These are phyloP conservation scores for Meyerozyma athensensis DNA, from an alignment of 1,139 yeast species.

Conservation along the genomic window DNA sequence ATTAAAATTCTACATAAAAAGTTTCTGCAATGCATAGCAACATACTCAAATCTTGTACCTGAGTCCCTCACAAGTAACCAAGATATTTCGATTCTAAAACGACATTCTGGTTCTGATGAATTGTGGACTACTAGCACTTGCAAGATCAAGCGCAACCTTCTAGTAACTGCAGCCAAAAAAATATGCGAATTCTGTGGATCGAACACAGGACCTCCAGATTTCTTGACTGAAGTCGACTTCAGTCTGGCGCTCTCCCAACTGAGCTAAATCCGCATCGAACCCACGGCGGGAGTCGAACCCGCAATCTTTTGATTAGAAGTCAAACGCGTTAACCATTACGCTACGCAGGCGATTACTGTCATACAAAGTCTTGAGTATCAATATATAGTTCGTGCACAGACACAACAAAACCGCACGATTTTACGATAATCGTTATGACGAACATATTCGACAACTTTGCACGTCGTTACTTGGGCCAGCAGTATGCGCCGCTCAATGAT, in stretches of 20 bases:
- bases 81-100: no score
- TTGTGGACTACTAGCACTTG: no score
- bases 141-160: no score
- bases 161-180: conserved; percentile 8
- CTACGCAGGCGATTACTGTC: conserved; percentile 5
- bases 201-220: conserved; percentile 19
- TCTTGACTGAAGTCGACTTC: conserved; percentile 9
- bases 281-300: conserved; percentile 23
- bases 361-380: background rate
- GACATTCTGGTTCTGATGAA: no score
- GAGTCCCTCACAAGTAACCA: no score
- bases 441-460: background rate
- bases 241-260: conserved; percentile 20
- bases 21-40: no score
- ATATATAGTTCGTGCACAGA: background rate
- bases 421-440: background rate
- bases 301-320: conserved; percentile 22
- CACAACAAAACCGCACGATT: background rate
- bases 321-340: conserved; percentile 22
- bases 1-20: no score
- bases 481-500: background rate
- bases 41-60: no score
- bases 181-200: conserved; percentile 38
- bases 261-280: conserved; percentile 17
- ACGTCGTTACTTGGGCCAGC: conserved; percentile 2